Conservation (phyloP, 2,329 filamentous ascomycete species). For the Calcarisporium arbuscula region DNA sequence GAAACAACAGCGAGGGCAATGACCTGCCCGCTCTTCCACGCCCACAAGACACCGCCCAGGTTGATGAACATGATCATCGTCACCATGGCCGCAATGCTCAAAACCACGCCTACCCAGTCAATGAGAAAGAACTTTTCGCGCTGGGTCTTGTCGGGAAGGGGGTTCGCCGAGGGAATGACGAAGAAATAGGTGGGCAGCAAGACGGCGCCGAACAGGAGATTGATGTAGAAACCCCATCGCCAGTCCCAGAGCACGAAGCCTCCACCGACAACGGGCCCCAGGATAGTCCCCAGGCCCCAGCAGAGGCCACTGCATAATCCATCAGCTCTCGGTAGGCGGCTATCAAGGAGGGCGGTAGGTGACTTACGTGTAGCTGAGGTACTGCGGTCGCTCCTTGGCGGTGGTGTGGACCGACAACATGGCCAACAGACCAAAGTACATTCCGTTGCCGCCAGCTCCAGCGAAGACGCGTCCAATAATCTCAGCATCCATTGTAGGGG, state of each 20-base stretch:
- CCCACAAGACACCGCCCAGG: constrained; percentile 41
- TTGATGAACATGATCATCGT: constrained; percentile 39
- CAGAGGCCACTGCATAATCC: no score
- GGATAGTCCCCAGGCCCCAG: constrained; percentile 38
- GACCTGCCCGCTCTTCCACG: constrained; percentile 35
- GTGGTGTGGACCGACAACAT: constrained; percentile 3
- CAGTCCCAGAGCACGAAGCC: constrained; percentile 1
- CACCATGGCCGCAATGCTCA: constrained; percentile 33
- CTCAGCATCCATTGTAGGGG: not conserved
- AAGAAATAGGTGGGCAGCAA: constrained; percentile 20
- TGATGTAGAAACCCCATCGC: constrained; percentile 43
- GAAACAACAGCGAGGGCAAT: constrained; percentile 39
- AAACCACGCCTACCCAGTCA: constrained; percentile 36
- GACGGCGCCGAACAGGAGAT: constrained; percentile 35
- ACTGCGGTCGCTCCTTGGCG: constrained; percentile 1
- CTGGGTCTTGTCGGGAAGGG: constrained; percentile 13
- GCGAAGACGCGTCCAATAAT: not conserved
- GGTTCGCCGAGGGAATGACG: constrained; percentile 15
- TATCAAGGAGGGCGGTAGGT: no score
- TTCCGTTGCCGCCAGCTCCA: constrained; percentile 4
- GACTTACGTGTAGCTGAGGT: constrained; percentile 15
- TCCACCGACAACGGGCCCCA: constrained; percentile 33
- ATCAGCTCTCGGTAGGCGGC: no score
- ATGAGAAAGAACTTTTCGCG: constrained; percentile 21
- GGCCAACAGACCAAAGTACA: constrained; percentile 7